Evolutionary conservation across 345 rosid genomes (phyloP).

Genomic region (Tarenaya hassleriana): DNA sequence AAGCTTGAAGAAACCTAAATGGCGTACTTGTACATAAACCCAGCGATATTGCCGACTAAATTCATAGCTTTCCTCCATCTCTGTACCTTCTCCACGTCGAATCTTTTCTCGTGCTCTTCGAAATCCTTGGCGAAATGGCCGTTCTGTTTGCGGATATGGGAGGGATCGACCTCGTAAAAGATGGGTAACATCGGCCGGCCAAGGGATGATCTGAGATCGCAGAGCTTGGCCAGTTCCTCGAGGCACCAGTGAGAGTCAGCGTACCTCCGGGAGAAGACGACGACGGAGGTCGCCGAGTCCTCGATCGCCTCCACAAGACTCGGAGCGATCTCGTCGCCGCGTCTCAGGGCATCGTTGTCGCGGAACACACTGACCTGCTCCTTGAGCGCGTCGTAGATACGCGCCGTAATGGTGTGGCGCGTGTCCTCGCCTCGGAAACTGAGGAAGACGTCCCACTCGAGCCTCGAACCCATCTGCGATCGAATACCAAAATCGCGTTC

Average conservation of each 20-base stretch:
- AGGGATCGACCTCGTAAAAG: conserved; percentile 43
- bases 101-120: conserved; percentile 18
- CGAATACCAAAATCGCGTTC: no score
- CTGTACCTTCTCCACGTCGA: conserved; percentile 16
- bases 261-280: conserved; percentile 35
- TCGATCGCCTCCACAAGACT: conserved; percentile 37
- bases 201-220: conserved; percentile 14
- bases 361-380: conserved; percentile 32
- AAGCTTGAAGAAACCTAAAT: background rate
- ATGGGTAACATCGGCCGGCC: conserved; percentile 39
- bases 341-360: conserved; percentile 36
- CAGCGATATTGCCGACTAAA: conserved; percentile 34
- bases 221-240: conserved; percentile 39
- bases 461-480: conserved; percentile 30
- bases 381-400: conserved; percentile 20
- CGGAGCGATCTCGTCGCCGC: conserved; percentile 39
- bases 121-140: conserved; percentile 34
- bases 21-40: conserved; percentile 22
- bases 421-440: conserved; percentile 58
- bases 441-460: conserved; percentile 45
- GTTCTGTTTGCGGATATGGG: conserved; percentile 37
- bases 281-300: conserved; percentile 44
- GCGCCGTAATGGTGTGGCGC: conserved; percentile 28
- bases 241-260: conserved; percentile 47
- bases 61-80: conserved; percentile 43